These are phyloP conservation scores for Lactarius tabidus DNA, from an alignment of 768 basidiomycete species.

Conservation along the genomic window DNA sequence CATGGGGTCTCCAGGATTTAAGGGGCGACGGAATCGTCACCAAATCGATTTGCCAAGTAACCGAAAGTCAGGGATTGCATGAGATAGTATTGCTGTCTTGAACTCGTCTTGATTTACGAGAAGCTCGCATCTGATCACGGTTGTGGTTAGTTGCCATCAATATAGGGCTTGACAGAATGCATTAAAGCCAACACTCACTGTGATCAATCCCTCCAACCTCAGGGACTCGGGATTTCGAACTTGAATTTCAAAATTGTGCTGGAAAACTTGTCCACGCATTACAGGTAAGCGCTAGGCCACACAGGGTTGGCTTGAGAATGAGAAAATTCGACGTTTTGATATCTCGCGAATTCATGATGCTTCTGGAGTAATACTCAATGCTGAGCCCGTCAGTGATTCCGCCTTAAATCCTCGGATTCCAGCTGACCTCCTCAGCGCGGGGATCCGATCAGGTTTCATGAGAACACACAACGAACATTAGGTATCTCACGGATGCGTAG, in stretches of 20 bases:
- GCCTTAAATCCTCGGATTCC: constrained; percentile 13
- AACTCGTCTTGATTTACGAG: constrained; percentile 48
- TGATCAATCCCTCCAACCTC: background rate
- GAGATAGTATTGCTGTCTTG: constrained; percentile 38
- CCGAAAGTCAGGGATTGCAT: constrained; percentile 51
- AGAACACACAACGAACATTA: constrained; percentile 1
- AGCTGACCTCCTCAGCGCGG: constrained; percentile 12
- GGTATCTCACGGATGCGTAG: background rate
- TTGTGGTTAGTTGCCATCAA: constrained; percentile 52
- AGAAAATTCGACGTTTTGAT: no score
- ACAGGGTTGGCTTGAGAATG: no score
- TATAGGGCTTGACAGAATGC: constrained; percentile 39
- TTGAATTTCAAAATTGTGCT: constrained; percentile 1
- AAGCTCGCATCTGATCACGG: constrained; percentile 49
- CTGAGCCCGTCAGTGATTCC: background rate
- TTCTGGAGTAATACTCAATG: constrained; percentile 19
- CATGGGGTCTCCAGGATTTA: constrained; percentile 29
- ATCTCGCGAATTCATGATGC: constrained; percentile 16
- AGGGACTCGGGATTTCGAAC: background rate
- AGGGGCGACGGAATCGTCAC: background rate
- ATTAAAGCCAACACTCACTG: constrained; percentile 42
- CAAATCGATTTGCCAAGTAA: constrained; percentile 43
- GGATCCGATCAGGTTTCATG: constrained; percentile 15
- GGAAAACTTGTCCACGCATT: constrained; percentile 1
- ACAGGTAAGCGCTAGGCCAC: no score